A percentile compares a stretch with the other conserved stretches of the same genome.
Evolutionary conservation across 2,329 filamentous ascomycete genomes (phyloP).

Genomic region (Sarocladiaceae sp.): DNA sequence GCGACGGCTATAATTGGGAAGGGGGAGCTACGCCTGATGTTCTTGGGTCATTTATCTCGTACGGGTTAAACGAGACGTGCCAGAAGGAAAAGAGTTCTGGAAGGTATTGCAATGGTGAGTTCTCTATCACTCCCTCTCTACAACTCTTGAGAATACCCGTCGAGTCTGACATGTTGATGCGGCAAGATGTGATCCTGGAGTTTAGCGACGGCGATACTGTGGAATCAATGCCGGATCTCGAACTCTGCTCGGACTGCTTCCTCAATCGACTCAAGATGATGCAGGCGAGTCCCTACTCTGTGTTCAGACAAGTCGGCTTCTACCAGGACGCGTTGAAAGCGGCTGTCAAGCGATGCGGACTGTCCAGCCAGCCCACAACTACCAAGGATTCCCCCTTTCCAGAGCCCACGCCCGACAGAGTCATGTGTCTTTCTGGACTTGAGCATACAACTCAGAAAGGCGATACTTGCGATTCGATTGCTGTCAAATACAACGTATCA

Average conservation of each 20-base stretch:
- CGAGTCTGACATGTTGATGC: background rate
- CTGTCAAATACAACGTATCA: slow-evolving; percentile 12
- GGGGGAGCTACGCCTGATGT: background rate
- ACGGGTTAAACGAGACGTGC: slow-evolving; percentile 10
- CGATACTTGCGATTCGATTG: slow-evolving; percentile 17
- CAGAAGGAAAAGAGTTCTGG: slow-evolving; percentile 9
- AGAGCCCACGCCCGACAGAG: background rate
- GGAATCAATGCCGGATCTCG: slow-evolving; percentile 9
- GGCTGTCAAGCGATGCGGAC: slow-evolving; percentile 5
- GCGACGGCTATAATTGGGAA: background rate
- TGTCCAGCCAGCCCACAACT: background rate
- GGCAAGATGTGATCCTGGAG: slow-evolving; percentile 10
- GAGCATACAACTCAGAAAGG: slow-evolving; percentile 11
- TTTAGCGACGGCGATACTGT: background rate
- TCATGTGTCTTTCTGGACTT: slow-evolving; percentile 1
- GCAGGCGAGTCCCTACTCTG: slow-evolving; percentile 13
- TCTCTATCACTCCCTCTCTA: background rate
- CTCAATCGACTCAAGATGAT: slow-evolving; percentile 11
- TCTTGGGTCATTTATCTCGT: background rate
- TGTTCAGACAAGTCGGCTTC: slow-evolving; percentile 8
- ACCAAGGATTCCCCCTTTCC: slow-evolving; percentile 1
- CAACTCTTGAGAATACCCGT: background rate
- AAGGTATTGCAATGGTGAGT: slow-evolving; percentile 11
- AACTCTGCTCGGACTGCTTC: slow-evolving; percentile 16
- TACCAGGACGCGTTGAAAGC: slow-evolving; percentile 6